Base-by-base conservation (phyloP, 2,329 filamentous ascomycete genomes). In the Aspergillus sp. region DNA sequence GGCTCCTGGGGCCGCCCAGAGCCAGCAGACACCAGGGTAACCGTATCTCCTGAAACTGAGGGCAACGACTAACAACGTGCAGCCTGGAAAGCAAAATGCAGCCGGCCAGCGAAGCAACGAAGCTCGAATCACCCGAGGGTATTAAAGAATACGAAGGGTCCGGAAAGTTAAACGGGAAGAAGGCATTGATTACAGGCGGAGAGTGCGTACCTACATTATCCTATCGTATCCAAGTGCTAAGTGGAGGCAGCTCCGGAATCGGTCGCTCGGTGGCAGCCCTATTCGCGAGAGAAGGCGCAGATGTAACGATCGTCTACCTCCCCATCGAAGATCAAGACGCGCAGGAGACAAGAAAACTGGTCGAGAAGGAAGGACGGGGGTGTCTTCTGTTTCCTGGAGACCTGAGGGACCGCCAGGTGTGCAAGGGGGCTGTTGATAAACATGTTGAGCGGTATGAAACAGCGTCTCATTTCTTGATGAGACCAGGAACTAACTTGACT, bases 271-370 rank as follows among this genome's bases (percentile, higher is more conserved):
- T 84, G 1, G 83, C 82, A 0, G 75, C 85, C 1, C 70, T 86
- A 2, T 84, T 84, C 70, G 84, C 84, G 0, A 76, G 81, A 8
- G 84, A 86, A 65, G 84, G 84, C 2, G 82, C 84, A 14, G 79
- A 85, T 61, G 73, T 84, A 46, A 81, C 76, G 23, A 84, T 86
- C 57, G 78, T 80, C 15, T 83, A 85, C 62, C 76, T 84, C 1
- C 80, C 80, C 2, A 79, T 83, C 27, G 84, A 86, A 70, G 73
- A 86, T 61, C 67, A 76, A 19, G 84, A 86, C 55, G 84, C 84
- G 0, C 71, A 84, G 51, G 76, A 79, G 7, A 85, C 83, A 2
- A 81, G 82, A 63, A 72, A 73, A 35, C 66, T 80, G 62, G 79
- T 86, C 1, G 80, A 85, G 62, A 75, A 77, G 40, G 80, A 82